A percentile compares a stretch with the other conserved stretches of the same genome.
phyloP scores from a whole-genome alignment of 2,329 filamentous ascomycete genomes.

The Penicillium sp. region DNA sequence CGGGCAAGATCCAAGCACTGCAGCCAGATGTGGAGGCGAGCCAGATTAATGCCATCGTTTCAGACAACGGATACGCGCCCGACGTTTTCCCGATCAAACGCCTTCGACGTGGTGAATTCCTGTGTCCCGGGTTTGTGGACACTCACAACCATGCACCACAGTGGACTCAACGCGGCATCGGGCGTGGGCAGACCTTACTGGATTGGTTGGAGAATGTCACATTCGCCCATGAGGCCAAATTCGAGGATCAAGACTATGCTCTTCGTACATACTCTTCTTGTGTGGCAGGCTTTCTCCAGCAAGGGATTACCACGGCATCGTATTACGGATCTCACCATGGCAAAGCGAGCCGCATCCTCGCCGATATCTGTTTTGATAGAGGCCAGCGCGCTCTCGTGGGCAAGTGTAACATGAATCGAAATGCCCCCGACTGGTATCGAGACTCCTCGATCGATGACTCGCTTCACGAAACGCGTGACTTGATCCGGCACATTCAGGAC shows the following conservation, averaged over 20 bases:
- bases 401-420: constrained; percentile 40
- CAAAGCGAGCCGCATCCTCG: constrained; percentile 31
- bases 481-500: constrained; percentile 49
- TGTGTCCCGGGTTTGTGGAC: constrained; percentile 51
- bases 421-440: constrained; percentile 52
- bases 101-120: constrained; percentile 29
- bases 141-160: constrained; percentile 68
- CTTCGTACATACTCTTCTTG: constrained; percentile 51
- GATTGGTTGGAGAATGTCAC: constrained; percentile 66
- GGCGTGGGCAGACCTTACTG: constrained; percentile 43
- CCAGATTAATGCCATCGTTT: constrained; percentile 26
- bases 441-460: constrained; percentile 51
- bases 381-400: constrained; percentile 39
- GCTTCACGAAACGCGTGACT: constrained; percentile 49
- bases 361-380: constrained; percentile 30
- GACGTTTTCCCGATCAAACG: constrained; percentile 28
- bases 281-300: constrained; percentile 58
- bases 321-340: constrained; percentile 38
- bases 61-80: constrained; percentile 25
- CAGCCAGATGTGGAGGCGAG: constrained; percentile 17
- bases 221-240: constrained; percentile 63
- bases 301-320: constrained; percentile 43
- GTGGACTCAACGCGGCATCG: constrained; percentile 48
- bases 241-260: constrained; percentile 55
- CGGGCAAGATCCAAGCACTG: constrained; percentile 32